Base-by-base conservation (phyloP, 306 rosid species). In the Dalbergia oliveri region DNA sequence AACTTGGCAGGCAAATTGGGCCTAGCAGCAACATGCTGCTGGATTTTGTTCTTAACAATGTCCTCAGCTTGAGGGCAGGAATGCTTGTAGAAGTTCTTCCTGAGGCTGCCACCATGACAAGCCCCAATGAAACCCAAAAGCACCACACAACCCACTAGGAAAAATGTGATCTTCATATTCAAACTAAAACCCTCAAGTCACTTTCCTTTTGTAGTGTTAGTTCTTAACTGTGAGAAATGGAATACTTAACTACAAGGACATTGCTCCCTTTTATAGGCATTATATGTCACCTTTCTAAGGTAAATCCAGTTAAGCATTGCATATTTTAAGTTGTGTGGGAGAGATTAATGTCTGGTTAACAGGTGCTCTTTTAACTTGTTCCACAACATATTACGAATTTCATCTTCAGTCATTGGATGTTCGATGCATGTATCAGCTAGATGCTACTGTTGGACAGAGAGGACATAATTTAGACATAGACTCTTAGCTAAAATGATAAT, bases 1-100 rank as follows among this genome's bases (percentile, higher is more conserved):
- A 91, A 77, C 87, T 79, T 88, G 57, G 93, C 95, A 0, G 91
- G 86, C 74, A 90, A 83, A 57, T 9, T 5, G 37, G 87, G 88
- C 62, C 80, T 69, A n/a, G 31, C 60, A 6, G 74, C 18, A 51
- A 87, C 90, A 63, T 81, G 86, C 51, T 82, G 57, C 69, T 64
- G 66, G 1, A 77, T 84, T 15, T 76, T 65, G 33, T 1, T 31
- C 61, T 73, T 58, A 43, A 91, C 82, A 45, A 86, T 89, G 31
- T 69, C 23, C 79, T 86, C 90, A 0, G 89, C 95, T 15, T 47
- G 41, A 35, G 88, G 88, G 66, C 91, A 91, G 9, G 83, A 82
- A 13, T 43, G 0, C 37, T n/a, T 8, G 77, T 89, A 91, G 82
- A 91, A 91, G 0, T 66, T 23, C 69, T 84, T 82, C 15, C 44